A percentile compares a stretch with the other conserved stretches of the same genome.
phyloP scores from a whole-genome alignment of 2,329 filamentous ascomycete genomes.

The Elsinoe batatas region DNA sequence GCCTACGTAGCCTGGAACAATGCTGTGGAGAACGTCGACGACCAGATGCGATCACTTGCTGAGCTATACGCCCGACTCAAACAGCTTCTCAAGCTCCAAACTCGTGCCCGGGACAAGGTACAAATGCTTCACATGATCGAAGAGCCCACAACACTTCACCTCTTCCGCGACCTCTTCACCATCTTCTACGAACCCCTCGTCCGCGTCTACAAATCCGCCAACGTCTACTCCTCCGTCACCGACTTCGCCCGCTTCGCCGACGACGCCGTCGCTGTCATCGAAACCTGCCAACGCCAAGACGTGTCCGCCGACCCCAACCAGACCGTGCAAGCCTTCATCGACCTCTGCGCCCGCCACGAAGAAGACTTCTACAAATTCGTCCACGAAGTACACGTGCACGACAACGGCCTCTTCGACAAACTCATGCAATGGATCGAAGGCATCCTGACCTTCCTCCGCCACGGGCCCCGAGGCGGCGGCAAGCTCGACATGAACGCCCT shows the following conservation, averaged over 20 bases:
- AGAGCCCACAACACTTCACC: slow-evolving; percentile 90
- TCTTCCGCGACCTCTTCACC: slow-evolving; percentile 92
- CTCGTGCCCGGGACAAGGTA: slow-evolving; percentile 82
- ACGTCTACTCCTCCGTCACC: slow-evolving; percentile 94
- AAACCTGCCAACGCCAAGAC: slow-evolving; percentile 60
- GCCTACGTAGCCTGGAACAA: slow-evolving; percentile 94
- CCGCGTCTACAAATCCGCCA: slow-evolving; percentile 95
- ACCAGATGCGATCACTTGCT: slow-evolving; percentile 78
- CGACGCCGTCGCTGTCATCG: slow-evolving; percentile 76
- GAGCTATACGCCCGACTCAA: slow-evolving; percentile 92
- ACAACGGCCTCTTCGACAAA: slow-evolving; percentile 91
- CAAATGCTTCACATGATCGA: slow-evolving; percentile 97
- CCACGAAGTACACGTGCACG: slow-evolving; percentile 92
- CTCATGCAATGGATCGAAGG: slow-evolving; percentile 96
- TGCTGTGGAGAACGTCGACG: slow-evolving; percentile 78
- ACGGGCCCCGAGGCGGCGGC: slow-evolving; percentile 67
- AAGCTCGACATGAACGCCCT: slow-evolving; percentile 91
- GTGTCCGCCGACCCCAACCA: slow-evolving; percentile 93
- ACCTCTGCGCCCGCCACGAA: slow-evolving; percentile 88
- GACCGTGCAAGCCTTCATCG: slow-evolving; percentile 96
- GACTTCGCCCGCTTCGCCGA: slow-evolving; percentile 91
- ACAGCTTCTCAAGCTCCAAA: slow-evolving; percentile 85
- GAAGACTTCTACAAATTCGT: slow-evolving; percentile 98
- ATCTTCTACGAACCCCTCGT: slow-evolving; percentile 98
- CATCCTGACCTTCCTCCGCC: slow-evolving; percentile 83